Evolutionary conservation across 2,329 filamentous ascomycete genomes (phyloP).

Genomic region (Dothideomycetes sp.): DNA sequence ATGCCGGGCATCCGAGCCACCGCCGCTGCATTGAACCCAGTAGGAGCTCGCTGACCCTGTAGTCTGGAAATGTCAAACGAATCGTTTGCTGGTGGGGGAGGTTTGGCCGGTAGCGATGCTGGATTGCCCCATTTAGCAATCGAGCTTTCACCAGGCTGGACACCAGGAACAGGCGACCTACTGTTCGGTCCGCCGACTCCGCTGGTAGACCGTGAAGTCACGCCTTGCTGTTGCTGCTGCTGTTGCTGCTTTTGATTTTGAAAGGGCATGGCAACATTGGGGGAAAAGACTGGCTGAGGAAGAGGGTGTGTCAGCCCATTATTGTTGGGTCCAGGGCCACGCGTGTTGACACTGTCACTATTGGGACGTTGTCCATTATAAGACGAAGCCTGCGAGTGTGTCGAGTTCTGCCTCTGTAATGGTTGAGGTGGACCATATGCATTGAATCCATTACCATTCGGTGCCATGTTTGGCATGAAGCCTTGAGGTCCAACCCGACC

Average conservation of each 20-base stretch:
- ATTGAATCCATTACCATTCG: constrained; percentile 3
- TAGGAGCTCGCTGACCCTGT: constrained; percentile 4
- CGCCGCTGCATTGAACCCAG: constrained; percentile 2
- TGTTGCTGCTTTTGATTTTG: constrained; percentile 1
- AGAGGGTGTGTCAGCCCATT: constrained; percentile 24
- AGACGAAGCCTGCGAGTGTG: constrained; percentile 18
- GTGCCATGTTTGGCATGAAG: neutral
- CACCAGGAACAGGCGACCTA: constrained; percentile 9
- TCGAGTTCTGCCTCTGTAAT: constrained; percentile 21
- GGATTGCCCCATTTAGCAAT: constrained; percentile 48
- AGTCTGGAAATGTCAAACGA: constrained; percentile 11
- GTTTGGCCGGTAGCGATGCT: constrained; percentile 43
- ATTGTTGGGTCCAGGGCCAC: constrained; percentile 11
- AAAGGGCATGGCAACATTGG: constrained; percentile 19
- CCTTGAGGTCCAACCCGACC: neutral
- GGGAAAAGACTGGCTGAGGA: constrained; percentile 25
- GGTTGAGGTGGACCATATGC: constrained; percentile 10
- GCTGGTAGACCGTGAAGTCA: constrained; percentile 7
- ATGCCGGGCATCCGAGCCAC: constrained; percentile 3
- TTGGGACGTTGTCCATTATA: constrained; percentile 12
- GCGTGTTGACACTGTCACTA: constrained; percentile 10
- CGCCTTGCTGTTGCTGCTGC: constrained; percentile 2
- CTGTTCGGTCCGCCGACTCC: neutral
- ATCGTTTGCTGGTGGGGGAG: constrained; percentile 32
- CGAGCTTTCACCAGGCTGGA: constrained; percentile 22